Evolutionary conservation across 1,284 basidiomycete species (phyloP).

Genomic region (Heterobasidion parviporum): DNA sequence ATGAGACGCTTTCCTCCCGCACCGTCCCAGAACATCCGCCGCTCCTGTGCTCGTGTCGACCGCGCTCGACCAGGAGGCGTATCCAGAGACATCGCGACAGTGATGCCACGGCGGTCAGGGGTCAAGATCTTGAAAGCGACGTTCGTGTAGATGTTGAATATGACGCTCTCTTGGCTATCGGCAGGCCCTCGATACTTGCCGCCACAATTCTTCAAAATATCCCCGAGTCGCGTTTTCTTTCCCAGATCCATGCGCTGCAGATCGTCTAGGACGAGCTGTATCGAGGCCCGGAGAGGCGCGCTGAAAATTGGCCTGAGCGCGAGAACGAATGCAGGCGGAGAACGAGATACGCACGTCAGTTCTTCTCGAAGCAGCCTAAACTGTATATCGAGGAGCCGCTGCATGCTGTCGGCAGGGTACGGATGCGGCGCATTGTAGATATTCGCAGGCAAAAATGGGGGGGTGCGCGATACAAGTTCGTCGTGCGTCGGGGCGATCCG

Average conservation of each 20-base stretch:
- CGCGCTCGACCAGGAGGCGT: slow-evolving; percentile 20
- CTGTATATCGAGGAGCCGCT: slow-evolving; percentile 55
- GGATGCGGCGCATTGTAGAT: slow-evolving; percentile 54
- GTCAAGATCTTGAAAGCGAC: slow-evolving; percentile 15
- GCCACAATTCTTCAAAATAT: slow-evolving; percentile 18
- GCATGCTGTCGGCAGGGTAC: slow-evolving; percentile 43
- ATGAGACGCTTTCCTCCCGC: slow-evolving; percentile 17
- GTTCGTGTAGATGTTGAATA: slow-evolving; percentile 24
- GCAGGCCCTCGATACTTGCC: slow-evolving; percentile 18
- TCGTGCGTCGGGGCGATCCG: slow-evolving; percentile 53
- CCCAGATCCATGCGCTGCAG: slow-evolving; percentile 9
- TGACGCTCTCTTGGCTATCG: slow-evolving; percentile 16
- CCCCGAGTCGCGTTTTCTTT: slow-evolving; percentile 15
- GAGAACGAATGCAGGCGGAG: not conserved
- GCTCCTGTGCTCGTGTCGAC: slow-evolving; percentile 8
- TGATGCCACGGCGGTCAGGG: slow-evolving; percentile 16
- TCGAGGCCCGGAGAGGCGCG: slow-evolving; percentile 22
- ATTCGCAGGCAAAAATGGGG: slow-evolving; percentile 51
- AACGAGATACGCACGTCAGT: slow-evolving; percentile 36
- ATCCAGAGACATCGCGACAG: slow-evolving; percentile 16
- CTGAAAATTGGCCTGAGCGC: slow-evolving; percentile 9
- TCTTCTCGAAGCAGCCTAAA: slow-evolving; percentile 67
- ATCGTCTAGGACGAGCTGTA: slow-evolving; percentile 24
- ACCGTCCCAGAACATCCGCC: slow-evolving; percentile 19
- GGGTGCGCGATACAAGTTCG: slow-evolving; percentile 39